A percentile compares a stretch with the other conserved stretches of the same genome.
Conservation (phyloP, 2,329 filamentous ascomycete species). For the Trichocomaceae sp. region DNA sequence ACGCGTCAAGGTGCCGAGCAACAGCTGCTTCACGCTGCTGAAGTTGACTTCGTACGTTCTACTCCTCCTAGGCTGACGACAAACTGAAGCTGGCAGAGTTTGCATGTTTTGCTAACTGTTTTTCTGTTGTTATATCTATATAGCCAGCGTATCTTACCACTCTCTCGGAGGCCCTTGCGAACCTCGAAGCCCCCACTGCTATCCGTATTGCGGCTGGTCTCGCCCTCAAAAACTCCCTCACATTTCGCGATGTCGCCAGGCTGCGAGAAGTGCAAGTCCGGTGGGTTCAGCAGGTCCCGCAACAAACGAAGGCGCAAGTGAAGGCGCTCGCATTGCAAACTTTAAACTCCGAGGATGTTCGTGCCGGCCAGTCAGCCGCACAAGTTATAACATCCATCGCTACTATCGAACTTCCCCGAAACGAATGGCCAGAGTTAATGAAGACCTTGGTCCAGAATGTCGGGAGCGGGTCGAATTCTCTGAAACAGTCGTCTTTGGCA, state of each 20-base stretch:
- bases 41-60: constrained; percentile 82
- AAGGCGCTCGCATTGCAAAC: constrained; percentile 89
- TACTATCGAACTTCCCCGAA: constrained; percentile 83
- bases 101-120: constrained; percentile 10
- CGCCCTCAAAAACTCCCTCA: constrained; percentile 96
- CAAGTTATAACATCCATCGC: constrained; percentile 95
- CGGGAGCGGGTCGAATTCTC: constrained; percentile 72
- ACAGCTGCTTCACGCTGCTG: constrained; percentile 85
- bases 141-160: constrained; percentile 88
- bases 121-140: constrained; percentile 18
- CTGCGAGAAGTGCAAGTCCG: constrained; percentile 86
- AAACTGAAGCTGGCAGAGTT: not conserved
- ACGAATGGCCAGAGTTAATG: constrained; percentile 93
- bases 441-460: constrained; percentile 83
- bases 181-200: constrained; percentile 72
- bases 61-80: constrained; percentile 28
- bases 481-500: constrained; percentile 90
- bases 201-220: constrained; percentile 93
- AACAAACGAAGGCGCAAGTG: constrained; percentile 75
- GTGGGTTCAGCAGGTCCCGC: constrained; percentile 80
- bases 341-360: constrained; percentile 67
- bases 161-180: constrained; percentile 88
- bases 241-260: constrained; percentile 79
- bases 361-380: constrained; percentile 81
- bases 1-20: constrained; percentile 88